phyloP scores from a whole-genome alignment of 768 basidiomycete species.

The Tricholoma furcatifolium region DNA sequence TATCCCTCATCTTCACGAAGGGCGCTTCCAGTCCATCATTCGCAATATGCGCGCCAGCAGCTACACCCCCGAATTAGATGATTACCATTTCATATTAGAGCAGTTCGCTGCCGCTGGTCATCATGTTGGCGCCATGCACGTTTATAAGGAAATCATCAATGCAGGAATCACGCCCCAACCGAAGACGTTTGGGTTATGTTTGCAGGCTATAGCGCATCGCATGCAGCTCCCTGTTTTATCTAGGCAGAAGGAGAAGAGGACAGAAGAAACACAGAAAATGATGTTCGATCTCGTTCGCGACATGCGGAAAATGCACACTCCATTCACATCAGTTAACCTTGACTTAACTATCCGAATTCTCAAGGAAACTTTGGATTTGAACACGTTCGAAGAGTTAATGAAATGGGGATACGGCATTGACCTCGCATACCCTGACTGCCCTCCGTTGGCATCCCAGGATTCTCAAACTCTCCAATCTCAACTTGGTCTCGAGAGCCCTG shows the following conservation, averaged over 20 bases:
- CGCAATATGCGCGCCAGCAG: constrained; percentile 64
- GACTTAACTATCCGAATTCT: constrained; percentile 70
- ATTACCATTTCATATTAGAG: constrained; percentile 73
- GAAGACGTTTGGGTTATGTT: constrained; percentile 60
- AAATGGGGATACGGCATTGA: constrained; percentile 77
- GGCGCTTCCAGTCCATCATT: constrained; percentile 65
- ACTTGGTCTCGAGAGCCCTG: constrained; percentile 1
- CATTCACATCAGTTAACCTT: constrained; percentile 57
- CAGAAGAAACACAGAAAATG: constrained; percentile 43
- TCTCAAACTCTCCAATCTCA: constrained; percentile 6
- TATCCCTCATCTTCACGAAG: constrained; percentile 57
- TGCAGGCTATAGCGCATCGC: constrained; percentile 72
- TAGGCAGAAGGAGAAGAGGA: constrained; percentile 30
- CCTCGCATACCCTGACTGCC: constrained; percentile 68
- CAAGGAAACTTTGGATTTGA: constrained; percentile 58
- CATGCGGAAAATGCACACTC: constrained; percentile 49
- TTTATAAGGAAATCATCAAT: constrained; percentile 57
- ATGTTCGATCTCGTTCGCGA: constrained; percentile 53
- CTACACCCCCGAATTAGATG: constrained; percentile 48
- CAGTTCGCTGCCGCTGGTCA: constrained; percentile 81
- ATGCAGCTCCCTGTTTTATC: constrained; percentile 56
- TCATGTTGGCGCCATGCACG: constrained; percentile 52
- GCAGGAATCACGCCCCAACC: constrained; percentile 44
- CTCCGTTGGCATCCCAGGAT: constrained; percentile 47
- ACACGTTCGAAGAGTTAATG: constrained; percentile 58